These are phyloP conservation scores for Penicillium atrosanguineum DNA, from an alignment of 495 filamentous ascomycete genomes.

Conservation along the genomic window DNA sequence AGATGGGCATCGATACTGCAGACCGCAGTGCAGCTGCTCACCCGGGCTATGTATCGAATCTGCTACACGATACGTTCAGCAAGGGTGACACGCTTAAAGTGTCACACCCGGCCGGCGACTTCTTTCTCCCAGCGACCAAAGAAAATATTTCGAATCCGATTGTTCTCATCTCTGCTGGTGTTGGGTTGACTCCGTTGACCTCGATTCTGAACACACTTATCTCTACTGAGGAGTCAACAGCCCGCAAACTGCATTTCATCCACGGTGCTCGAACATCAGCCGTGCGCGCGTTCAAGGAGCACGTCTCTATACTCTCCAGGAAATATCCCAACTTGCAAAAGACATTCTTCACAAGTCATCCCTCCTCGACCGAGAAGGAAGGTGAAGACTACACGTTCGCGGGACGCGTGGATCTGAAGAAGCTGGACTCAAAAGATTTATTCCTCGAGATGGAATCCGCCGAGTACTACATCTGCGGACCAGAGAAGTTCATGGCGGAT, in stretches of 20 bases:
- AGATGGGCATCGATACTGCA: slow-evolving; percentile 47
- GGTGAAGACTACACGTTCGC: slow-evolving; percentile 55
- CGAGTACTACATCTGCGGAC: slow-evolving; percentile 70
- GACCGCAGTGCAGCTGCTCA: slow-evolving; percentile 42
- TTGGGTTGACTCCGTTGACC: slow-evolving; percentile 66
- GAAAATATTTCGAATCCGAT: slow-evolving; percentile 38
- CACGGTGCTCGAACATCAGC: slow-evolving; percentile 54
- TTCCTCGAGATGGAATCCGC: slow-evolving; percentile 52
- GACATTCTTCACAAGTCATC: slow-evolving; percentile 38
- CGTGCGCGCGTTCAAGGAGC: slow-evolving; percentile 41
- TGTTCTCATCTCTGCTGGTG: slow-evolving; percentile 69
- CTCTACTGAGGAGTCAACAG: slow-evolving; percentile 23
- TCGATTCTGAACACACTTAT: slow-evolving; percentile 63
- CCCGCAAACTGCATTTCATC: slow-evolving; percentile 57
- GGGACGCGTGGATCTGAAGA: slow-evolving; percentile 54
- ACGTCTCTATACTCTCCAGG: slow-evolving; percentile 46
- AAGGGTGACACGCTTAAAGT: slow-evolving; percentile 60
- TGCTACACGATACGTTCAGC: slow-evolving; percentile 59
- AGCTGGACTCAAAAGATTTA: slow-evolving; percentile 50
- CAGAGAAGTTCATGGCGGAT: slow-evolving; percentile 62
- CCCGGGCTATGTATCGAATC: slow-evolving; percentile 68
- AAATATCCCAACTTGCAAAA: slow-evolving; percentile 38
- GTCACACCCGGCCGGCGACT: slow-evolving; percentile 68
- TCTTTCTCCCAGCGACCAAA: slow-evolving; percentile 51
- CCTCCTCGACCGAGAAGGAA: slow-evolving; percentile 42